Base-by-base conservation (phyloP, 805 yeast genomes). In the Maudiozyma saulgeensis region DNA sequence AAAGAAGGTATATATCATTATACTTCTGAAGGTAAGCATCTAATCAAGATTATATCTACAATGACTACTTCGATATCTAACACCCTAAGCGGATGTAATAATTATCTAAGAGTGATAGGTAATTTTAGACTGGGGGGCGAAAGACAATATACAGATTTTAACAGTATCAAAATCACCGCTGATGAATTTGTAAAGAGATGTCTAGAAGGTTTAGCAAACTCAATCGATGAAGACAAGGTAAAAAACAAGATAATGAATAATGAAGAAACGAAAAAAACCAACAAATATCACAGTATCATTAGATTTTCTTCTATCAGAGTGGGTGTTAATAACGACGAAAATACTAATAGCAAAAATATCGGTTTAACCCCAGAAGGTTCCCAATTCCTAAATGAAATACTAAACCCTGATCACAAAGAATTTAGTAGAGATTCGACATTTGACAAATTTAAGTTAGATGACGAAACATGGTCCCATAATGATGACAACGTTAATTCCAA, bases 61-160 rank as follows among this genome's bases (percentile, higher is more conserved):
- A 80, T 83, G 80, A 70, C 85, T 23, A 72, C 74, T 44, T 69
- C 80, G 1, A 78, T 81, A 23, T 62, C 77, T 11, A 57, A 64
- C 19, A 76, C 83, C 1, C 70, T 80, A 19, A 58, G 65, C 1
- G 76, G 79, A 9, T 80, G 82, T 48, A 64, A 75, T 53, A 73
- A 69, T 49, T 70, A 81, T 41, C 61, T 83, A 31, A 71, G 76
- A 9, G 60, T 78, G 18, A 76, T 81, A n/a, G 84, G 84, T n/a
- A 86, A 83, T 54, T 82, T 82, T 61, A 76, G 75, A 56, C 67
- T 84, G 43, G 76, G 79, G 21, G 62, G 70, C 1, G 81, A 79
- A 41, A 74, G 88, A 58, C 69, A 78, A 19, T 85, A 84, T 59
- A 83, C 87, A 1, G 84, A 86, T 61, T 84, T 84, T 54, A 65